Percentiles rank a stretch among this genome's conserved stretches.
These are phyloP conservation scores for Coemansia sp. DNA, from an alignment of 192 early-diverging fungal genomes.

Conservation along the genomic window DNA sequence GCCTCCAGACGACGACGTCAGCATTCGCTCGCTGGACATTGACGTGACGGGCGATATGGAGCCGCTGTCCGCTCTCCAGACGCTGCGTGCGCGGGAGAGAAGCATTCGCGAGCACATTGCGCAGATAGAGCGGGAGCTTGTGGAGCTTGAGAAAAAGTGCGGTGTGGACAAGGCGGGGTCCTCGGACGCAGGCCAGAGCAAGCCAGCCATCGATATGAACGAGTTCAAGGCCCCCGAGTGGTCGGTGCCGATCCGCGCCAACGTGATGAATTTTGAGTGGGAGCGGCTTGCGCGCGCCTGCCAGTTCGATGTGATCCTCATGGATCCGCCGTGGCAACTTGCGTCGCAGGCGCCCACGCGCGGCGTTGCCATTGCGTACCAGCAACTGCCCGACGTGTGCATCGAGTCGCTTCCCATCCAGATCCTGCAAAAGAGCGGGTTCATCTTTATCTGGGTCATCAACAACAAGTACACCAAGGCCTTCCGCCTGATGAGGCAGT, in stretches of 20 bases:
- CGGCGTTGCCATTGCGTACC: constrained; percentile 92
- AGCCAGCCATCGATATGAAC: constrained; percentile 57
- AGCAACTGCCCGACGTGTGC: constrained; percentile 91
- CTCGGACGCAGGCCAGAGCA: constrained; percentile 13
- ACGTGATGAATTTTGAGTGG: constrained; percentile 97
- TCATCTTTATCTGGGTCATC: constrained; percentile 98
- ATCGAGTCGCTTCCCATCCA: constrained; percentile 90
- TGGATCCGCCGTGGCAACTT: constrained; percentile 98
- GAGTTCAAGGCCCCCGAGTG: constrained; percentile 90
- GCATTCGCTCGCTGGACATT: constrained; percentile 12
- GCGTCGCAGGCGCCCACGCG: constrained; percentile 91
- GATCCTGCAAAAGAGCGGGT: constrained; percentile 83
- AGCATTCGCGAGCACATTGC: constrained; percentile 59
- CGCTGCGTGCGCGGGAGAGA: constrained; percentile 58
- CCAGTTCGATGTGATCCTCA: constrained; percentile 92
- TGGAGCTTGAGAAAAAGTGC: constrained; percentile 57
- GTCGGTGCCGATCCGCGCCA: constrained; percentile 94
- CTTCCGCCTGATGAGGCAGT: constrained; percentile 92
- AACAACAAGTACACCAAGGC: constrained; percentile 98
- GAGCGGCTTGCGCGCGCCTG: constrained; percentile 71
- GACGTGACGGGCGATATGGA: constrained; percentile 7
- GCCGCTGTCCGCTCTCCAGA: constrained; percentile 9
- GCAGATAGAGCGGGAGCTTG: constrained; percentile 58
- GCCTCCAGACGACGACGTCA: not conserved
- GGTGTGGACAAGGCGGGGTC: constrained; percentile 26